These are phyloP conservation scores for Penicillium freii DNA, from an alignment of 2,329 filamentous ascomycete species.

Conservation along the genomic window DNA sequence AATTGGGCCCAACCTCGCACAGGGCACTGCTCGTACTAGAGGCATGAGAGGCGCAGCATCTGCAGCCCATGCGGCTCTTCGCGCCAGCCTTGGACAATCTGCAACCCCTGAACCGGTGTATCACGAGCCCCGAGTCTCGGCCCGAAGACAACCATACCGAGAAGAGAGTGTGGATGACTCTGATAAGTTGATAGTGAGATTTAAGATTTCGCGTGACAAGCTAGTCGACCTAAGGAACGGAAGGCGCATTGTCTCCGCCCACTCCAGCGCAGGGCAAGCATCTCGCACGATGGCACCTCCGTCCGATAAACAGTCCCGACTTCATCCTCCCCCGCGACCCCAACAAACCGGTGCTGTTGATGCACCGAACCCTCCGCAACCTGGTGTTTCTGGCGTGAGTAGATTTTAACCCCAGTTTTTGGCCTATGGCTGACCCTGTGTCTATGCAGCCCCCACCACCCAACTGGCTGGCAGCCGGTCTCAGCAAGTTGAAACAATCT, in stretches of 20 bases:
- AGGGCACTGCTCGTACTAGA: conserved; percentile 79
- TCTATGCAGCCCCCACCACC: conserved; percentile 71
- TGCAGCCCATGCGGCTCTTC: conserved; percentile 82
- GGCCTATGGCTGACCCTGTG: conserved; percentile 18
- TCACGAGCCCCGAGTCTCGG: conserved; percentile 70
- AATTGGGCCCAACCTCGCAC: conserved; percentile 62
- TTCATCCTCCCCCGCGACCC: conserved; percentile 28
- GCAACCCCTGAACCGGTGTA: conserved; percentile 79
- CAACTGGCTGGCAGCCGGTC: conserved; percentile 74
- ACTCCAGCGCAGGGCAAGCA: conserved; percentile 56
- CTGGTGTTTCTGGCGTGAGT: conserved; percentile 47
- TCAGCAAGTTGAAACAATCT: conserved; percentile 65
- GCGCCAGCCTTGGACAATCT: conserved; percentile 70
- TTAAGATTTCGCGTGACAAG: conserved; percentile 71
- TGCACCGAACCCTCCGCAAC: conserved; percentile 43
- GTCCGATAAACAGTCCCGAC: conserved; percentile 33
- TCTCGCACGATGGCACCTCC: conserved; percentile 54
- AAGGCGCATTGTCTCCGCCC: conserved; percentile 41
- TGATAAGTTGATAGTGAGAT: conserved; percentile 67
- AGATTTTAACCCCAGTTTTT: conserved; percentile 24
- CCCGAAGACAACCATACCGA: conserved; percentile 62
- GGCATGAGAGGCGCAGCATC: conserved; percentile 86
- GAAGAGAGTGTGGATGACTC: conserved; percentile 77
- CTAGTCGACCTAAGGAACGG: conserved; percentile 42
- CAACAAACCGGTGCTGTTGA: conserved; percentile 48